These are phyloP conservation scores for Calocybe cyanea DNA, from an alignment of 768 basidiomycete genomes.

Conservation along the genomic window DNA sequence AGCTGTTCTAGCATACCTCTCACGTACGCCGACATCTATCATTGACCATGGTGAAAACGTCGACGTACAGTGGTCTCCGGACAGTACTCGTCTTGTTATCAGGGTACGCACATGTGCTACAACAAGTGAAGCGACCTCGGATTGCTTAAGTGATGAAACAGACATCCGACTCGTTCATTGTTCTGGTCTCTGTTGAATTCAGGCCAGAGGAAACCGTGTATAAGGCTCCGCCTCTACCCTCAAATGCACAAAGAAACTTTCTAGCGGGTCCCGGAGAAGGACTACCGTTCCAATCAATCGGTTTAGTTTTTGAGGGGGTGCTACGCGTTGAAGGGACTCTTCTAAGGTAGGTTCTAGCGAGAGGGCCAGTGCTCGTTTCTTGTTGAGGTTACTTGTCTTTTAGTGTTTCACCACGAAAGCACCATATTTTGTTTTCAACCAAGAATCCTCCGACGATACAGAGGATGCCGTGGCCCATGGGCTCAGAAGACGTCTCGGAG, in stretches of 20 bases:
- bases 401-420: conserved; percentile 73
- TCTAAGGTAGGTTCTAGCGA: conserved; percentile 48
- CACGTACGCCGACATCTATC: conserved; percentile 74
- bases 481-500: conserved; percentile 31
- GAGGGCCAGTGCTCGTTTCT: not conserved
- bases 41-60: conserved; percentile 81
- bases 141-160: conserved; percentile 29
- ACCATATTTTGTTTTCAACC: conserved; percentile 72
- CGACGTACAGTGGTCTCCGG: conserved; percentile 76
- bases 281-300: conserved; percentile 61
- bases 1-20: conserved; percentile 65
- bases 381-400: conserved; percentile 1
- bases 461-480: conserved; percentile 78
- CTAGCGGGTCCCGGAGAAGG: conserved; percentile 81
- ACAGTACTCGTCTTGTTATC: conserved; percentile 75
- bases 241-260: conserved; percentile 63
- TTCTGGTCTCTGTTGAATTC: conserved; percentile 67
- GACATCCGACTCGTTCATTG: conserved; percentile 80
- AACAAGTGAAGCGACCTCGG: not conserved
- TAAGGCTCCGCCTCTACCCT: conserved; percentile 46
- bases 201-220: conserved; percentile 53
- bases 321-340: conserved; percentile 73
- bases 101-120: conserved; percentile 47
- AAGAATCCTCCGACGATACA: conserved; percentile 72
- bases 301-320: conserved; percentile 76